A percentile compares a stretch with the other conserved stretches of the same genome.
These are phyloP conservation scores for Magnaporthiopsis incrustans DNA, from an alignment of 2,329 filamentous ascomycete genomes.

Conservation along the genomic window DNA sequence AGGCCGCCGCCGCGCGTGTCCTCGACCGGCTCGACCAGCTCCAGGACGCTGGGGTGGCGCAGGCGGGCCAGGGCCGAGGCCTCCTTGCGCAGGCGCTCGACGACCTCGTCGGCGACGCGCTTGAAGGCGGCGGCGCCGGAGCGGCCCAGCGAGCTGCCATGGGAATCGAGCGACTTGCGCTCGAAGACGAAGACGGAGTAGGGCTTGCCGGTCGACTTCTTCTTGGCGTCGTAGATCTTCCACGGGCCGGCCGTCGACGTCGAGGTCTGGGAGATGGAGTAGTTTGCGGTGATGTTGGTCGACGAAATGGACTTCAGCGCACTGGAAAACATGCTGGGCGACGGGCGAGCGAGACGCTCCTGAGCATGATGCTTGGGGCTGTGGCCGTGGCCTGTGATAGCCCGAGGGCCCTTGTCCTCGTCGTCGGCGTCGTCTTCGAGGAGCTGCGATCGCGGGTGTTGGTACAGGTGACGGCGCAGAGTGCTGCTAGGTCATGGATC, in stretches of 20 bases:
- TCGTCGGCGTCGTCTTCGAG: background rate
- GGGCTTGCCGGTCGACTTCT: slow-evolving; percentile 83
- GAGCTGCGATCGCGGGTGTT: too few species aligned
- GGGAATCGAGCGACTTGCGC: slow-evolving; percentile 70
- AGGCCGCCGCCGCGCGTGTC: slow-evolving; percentile 85
- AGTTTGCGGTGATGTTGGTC: slow-evolving; percentile 86
- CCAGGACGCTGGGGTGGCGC: slow-evolving; percentile 84
- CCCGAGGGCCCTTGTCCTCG: too few species aligned
- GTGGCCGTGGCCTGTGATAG: background rate
- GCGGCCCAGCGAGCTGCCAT: slow-evolving; percentile 50
- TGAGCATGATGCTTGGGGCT: slow-evolving; percentile 2
- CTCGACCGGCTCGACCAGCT: slow-evolving; percentile 90
- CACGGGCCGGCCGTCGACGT: slow-evolving; percentile 83
- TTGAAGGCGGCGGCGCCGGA: slow-evolving; percentile 64
- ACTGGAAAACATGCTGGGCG: slow-evolving; percentile 73
- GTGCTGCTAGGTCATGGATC: too few species aligned
- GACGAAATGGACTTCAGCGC: slow-evolving; percentile 89
- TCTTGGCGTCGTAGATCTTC: slow-evolving; percentile 97
- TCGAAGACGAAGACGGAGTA: slow-evolving; percentile 96
- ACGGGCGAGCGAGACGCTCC: slow-evolving; percentile 9
- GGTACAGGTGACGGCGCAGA: too few species aligned
- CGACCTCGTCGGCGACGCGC: slow-evolving; percentile 76
- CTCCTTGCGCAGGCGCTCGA: slow-evolving; percentile 86
- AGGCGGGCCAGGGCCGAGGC: slow-evolving; percentile 81
- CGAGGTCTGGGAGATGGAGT: slow-evolving; percentile 67